Evolutionary conservation across 768 basidiomycete species (phyloP).

Genomic region (Glaciozyma antarctica): DNA sequence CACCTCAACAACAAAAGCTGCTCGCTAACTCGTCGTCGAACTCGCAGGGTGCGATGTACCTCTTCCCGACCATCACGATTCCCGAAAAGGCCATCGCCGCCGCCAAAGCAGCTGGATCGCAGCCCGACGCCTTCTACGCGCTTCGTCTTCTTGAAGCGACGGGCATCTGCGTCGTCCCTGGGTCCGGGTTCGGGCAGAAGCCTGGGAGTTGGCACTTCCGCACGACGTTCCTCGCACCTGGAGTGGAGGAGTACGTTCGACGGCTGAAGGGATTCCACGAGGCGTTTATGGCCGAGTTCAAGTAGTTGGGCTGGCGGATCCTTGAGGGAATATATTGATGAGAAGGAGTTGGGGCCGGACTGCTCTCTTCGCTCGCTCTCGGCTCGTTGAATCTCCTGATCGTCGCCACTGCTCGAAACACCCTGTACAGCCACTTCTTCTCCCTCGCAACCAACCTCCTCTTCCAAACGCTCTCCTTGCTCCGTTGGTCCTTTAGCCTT

Average conservation of each 20-base stretch:
- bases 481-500: too few species aligned
- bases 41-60: slow-evolving; percentile 76
- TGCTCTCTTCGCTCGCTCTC: too few species aligned
- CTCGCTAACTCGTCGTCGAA: neutral
- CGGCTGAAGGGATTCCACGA: slow-evolving; percentile 69
- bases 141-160: slow-evolving; percentile 73
- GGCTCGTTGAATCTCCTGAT: too few species aligned
- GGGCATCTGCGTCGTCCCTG: slow-evolving; percentile 88
- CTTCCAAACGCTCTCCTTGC: too few species aligned
- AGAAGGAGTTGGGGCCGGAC: too few species aligned
- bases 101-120: slow-evolving; percentile 61
- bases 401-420: too few species aligned
- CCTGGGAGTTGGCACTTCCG: slow-evolving; percentile 84
- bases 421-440: too few species aligned
- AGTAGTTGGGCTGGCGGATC: neutral
- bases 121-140: slow-evolving; percentile 82
- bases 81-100: slow-evolving; percentile 62
- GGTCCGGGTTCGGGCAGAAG: slow-evolving; percentile 88
- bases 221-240: slow-evolving; percentile 87
- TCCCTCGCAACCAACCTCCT: too few species aligned
- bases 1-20: neutral
- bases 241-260: slow-evolving; percentile 81
- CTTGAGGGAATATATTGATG: neutral
- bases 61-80: slow-evolving; percentile 75
- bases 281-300: slow-evolving; percentile 45